Base-by-base conservation (phyloP, 176 grass and related monocot species). In the Musa itinerans region DNA sequence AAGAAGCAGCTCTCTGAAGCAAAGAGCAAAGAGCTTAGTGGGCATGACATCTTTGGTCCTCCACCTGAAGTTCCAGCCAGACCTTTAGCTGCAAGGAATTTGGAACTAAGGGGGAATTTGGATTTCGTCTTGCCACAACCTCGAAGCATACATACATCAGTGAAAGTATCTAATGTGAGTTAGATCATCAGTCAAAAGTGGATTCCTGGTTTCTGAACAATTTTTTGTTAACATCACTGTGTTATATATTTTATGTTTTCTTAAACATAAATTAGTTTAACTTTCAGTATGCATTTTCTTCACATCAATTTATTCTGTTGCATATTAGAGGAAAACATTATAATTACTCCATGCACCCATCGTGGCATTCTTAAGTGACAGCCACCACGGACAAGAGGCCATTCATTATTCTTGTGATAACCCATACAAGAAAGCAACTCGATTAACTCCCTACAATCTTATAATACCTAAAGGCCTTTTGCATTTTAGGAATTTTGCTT, bases 151-250 rank as follows among this genome's bases (percentile, higher is more conserved):
- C 89, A 92, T 61, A 89, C 93, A 55, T 96, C 93, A 17, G 89
- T 89, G 50, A 90, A 92, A 92, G 85, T 92, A 54, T 96, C 93
- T 50, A 83, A 88, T 83, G 93, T 96, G 80, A 88, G 93, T 86
- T 68, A 11, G 34, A 6, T 6, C 34, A 61, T 73, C 43, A 50
- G 14, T 70, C 51, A 19, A 70, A 70, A 10, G 51, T n/a, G 20
- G 34, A 19, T 21, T 70, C 14, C 20, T 21, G 10, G 17, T 9
- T 70, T 70, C 34, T 50, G 68, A 49, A 70, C 3, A 43, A 2
- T 34, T 50, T 70, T 19, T 52, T n/a, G 4, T 70, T 70, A 7
- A 29, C 24, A 8, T 13, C 24, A 16, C 2, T 27, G 15, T 24
- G 20, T 65, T 16, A 22, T 7, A 34, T 1, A 15, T 26, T 3